A percentile compares a stretch with the other conserved stretches of the same genome.
These are phyloP conservation scores for Fusarium sp. DNA, from an alignment of 2,329 filamentous ascomycete species.

Conservation along the genomic window DNA sequence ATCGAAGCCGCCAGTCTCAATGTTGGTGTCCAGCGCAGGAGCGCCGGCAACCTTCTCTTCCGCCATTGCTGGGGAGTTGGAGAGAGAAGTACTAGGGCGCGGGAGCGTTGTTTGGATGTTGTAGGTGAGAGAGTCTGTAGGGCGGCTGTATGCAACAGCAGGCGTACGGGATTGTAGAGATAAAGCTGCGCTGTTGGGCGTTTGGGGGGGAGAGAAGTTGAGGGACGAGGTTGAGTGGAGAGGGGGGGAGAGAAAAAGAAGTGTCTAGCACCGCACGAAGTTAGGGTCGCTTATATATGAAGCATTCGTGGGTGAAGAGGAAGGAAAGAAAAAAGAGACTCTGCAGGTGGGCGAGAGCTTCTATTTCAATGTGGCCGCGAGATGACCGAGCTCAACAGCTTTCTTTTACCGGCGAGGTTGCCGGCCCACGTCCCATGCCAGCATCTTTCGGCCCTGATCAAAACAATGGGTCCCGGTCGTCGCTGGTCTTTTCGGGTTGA, in stretches of 20 bases:
- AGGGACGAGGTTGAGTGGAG: constrained; percentile 42
- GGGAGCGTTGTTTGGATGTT: constrained; percentile 11
- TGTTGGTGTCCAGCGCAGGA: constrained; percentile 71
- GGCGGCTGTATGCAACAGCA: constrained; percentile 40
- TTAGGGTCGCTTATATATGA: constrained; percentile 56
- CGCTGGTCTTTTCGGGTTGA: constrained; percentile 24
- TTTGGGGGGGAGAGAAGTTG: constrained; percentile 33
- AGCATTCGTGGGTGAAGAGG: constrained; percentile 62
- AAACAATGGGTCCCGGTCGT: constrained; percentile 33
- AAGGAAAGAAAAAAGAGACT: constrained; percentile 48
- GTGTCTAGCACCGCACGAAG: constrained; percentile 61
- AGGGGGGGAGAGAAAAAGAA: constrained; percentile 37
- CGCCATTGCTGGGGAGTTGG: constrained; percentile 56
- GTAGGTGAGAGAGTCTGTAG: constrained; percentile 25
- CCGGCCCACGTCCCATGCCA: constrained; percentile 42
- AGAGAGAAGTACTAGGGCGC: constrained; percentile 28
- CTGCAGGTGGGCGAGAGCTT: constrained; percentile 48
- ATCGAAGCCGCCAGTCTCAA: constrained; percentile 72
- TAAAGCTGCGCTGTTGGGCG: constrained; percentile 31
- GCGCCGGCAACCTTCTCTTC: constrained; percentile 63
- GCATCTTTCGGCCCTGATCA: constrained; percentile 41
- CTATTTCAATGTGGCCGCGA: constrained; percentile 51
- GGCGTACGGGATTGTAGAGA: constrained; percentile 2
- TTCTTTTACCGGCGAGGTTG: constrained; percentile 38
- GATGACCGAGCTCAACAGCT: constrained; percentile 36